Conservation (phyloP, 2,329 filamentous ascomycete species). For the Epicoccum nigrum region DNA sequence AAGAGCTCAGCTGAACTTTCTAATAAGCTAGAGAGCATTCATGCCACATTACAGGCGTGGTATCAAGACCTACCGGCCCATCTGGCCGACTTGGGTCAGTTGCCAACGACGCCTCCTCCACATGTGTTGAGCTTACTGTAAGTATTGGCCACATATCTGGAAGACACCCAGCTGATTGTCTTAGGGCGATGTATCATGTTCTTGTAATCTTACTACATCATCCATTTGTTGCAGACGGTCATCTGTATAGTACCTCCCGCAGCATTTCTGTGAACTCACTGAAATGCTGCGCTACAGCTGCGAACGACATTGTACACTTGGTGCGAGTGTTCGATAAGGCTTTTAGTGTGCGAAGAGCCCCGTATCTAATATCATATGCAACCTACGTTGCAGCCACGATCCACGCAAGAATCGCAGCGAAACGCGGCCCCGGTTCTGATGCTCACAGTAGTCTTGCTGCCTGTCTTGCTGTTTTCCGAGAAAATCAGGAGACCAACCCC, state of each 20-base stretch:
- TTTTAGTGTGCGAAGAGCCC: slow-evolving; percentile 56
- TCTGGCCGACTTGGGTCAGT: slow-evolving; percentile 48
- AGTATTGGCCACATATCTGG: not conserved
- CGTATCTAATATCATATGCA: slow-evolving; percentile 62
- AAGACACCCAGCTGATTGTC: slow-evolving; percentile 1
- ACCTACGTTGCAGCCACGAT: slow-evolving; percentile 63
- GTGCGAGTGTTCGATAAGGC: slow-evolving; percentile 54
- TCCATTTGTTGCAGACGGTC: slow-evolving; percentile 59
- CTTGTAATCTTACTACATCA: slow-evolving; percentile 61
- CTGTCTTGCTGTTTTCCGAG: slow-evolving; percentile 55
- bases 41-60: slow-evolving; percentile 54
- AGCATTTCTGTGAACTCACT: slow-evolving; percentile 53
- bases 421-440: slow-evolving; percentile 49
- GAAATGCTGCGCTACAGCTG: slow-evolving; percentile 55
- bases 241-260: slow-evolving; percentile 52
- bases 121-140: slow-evolving; percentile 36
- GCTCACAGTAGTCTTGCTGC: slow-evolving; percentile 46
- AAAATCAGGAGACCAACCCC: slow-evolving; percentile 59
- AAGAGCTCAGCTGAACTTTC: slow-evolving; percentile 46
- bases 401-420: slow-evolving; percentile 57
- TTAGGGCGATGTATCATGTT: slow-evolving; percentile 56
- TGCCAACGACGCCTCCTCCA: slow-evolving; percentile 45
- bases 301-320: slow-evolving; percentile 53
- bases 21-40: slow-evolving; percentile 46
- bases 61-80: slow-evolving; percentile 50